Base-by-base conservation (phyloP, 257 asterid species). In the Agastache rugosa region DNA sequence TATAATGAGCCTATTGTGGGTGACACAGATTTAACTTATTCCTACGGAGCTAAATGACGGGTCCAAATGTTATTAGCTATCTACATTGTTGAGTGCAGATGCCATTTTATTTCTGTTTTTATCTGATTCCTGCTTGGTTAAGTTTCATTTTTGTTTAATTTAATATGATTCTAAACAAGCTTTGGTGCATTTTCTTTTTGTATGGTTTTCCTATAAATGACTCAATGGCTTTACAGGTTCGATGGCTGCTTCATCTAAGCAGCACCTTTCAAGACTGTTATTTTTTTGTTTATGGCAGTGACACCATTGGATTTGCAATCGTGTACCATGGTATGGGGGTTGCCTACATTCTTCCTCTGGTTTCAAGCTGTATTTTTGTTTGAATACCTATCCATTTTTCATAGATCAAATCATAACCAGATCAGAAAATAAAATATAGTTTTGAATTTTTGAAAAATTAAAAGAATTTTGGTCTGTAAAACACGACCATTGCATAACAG, bases 321-420 rank as follows among this genome's bases (percentile, higher is more conserved):
- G n/a, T 74, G 62, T 50, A 72, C 53, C 77, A 83, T 83, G 87
- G 90, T 81, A 80, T 9, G 73, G 55, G 42, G 63, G 59, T 42
- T 65, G 53, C 73, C 53, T 64, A 60, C 45, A 29, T 63, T 69
- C 47, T 58, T 20, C 61, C 70, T 64, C 62, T 29, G 55, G 59
- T 73, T 22, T 53, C 35, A 41, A 41, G 66, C 54, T 73, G 47
- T 22, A 15, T 23, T 67, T 22, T 80, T n/a, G 16, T 55, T 53
- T 62, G 44, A 20, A 16, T 29, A 51, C 23, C 25, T 67, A 11
- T 71, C 56, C 27, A 16, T 35, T 75, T 50, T 8, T 16, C 29
- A 48, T 47, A 5, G 34, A 4, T 27, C 6, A 72, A 44, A 65
- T 54, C 69, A 29, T 29, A 34, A 53, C 5, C 65, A 39, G 35